Base-by-base conservation (phyloP, 1,139 yeast species). In the Geotrichum reessii region DNA sequence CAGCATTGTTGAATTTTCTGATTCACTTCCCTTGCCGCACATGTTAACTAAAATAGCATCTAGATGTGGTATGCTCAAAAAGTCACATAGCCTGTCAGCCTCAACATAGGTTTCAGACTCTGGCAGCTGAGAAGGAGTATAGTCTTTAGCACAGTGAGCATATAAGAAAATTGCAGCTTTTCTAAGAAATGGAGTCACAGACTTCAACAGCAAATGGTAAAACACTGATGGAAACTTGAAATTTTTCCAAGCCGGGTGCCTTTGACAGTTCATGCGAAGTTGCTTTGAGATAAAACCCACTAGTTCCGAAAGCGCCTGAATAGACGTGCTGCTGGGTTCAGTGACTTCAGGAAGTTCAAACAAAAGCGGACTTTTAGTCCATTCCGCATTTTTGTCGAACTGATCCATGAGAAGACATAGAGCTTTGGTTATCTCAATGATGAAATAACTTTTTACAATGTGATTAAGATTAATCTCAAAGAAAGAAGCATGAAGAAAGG, bases 131-230 rank as follows among this genome's bases (percentile, higher is more conserved):
- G 69, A 68, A 9, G 76, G 67, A n/a, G 74, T 73, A n/a, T 78
- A 78, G 14, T 76, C 73, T 49, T 81, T 78, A 1, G 90, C 86
- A 71, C 84, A 83, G 50, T 78, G 73, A 7, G 85, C 82, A 68
- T 73, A 79, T 0, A 84, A 77, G 63, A 81, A 81, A 4, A 90
- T 81, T 1, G 89, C 81, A 6, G 83, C 77, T 64, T 84, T 81
- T 64, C 97, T 78, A 62, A 89, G 74, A 64, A 86, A 87, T 17
- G 92, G 90, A 0, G 87, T 81, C 6, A 79, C 71, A 0, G 84
- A 72, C 66, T 83, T 83, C 17, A 80, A 69, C 50, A 86, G 58
- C 81, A 87, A 77, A 0, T 86, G 75, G 65, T 78, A 83, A 1
- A 85, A 64, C 17, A 57, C 33, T 4, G 28, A 28, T 9, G 55